These are phyloP conservation scores for Pseudogymnoascus pannorum DNA, from an alignment of 2,329 filamentous ascomycete species.

Conservation along the genomic window DNA sequence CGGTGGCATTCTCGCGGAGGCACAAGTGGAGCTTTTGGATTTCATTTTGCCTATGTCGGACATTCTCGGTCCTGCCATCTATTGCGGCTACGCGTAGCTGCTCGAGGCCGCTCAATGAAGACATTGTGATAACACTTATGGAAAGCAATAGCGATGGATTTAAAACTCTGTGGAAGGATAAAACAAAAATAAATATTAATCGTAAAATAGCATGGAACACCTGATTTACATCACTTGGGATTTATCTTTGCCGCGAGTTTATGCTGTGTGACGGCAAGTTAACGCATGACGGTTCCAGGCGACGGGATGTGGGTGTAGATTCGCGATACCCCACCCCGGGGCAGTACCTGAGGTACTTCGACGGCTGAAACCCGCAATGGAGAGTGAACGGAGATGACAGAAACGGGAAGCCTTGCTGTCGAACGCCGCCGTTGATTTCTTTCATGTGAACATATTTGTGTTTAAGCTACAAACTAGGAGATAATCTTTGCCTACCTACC, in stretches of 20 bases:
- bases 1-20: conserved; percentile 30
- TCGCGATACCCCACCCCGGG: not conserved
- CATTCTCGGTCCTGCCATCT: conserved; percentile 38
- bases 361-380: not conserved
- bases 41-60: conserved; percentile 40
- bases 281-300: not conserved
- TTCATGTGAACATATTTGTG: not conserved
- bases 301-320: not conserved
- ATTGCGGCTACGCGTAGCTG: conserved; percentile 31
- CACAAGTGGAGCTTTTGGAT: conserved; percentile 36
- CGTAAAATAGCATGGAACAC: not conserved
- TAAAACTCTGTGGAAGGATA: not conserved
- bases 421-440: not conserved
- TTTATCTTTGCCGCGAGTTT: not conserved
- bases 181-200: not conserved
- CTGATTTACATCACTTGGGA: not conserved
- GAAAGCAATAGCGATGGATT: not conserved
- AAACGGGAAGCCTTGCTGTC: not conserved
- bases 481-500: not conserved
- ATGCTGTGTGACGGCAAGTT: not conserved
- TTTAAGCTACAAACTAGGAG: not conserved
- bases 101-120: conserved; percentile 17
- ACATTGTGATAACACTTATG: not conserved
- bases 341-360: not conserved
- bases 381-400: not conserved